phyloP scores from a whole-genome alignment of 2,329 filamentous ascomycete genomes.

The Cryoendolithus antarcticus region DNA sequence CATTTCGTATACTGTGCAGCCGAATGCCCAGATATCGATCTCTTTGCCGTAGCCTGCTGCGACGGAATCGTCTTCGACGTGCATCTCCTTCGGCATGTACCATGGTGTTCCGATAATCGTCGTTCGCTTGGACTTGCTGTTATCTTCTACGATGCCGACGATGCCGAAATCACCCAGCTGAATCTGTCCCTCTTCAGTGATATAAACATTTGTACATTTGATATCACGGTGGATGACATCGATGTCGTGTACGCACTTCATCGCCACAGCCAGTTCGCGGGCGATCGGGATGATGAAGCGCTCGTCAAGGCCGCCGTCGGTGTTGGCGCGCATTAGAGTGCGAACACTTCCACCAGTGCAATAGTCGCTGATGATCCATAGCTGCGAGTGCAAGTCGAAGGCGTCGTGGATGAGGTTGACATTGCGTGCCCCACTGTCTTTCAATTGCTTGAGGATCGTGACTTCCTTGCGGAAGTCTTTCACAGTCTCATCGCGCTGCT shows the following conservation, averaged over 20 bases:
- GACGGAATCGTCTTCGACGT: slow-evolving; percentile 21
- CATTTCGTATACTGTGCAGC: slow-evolving; percentile 69
- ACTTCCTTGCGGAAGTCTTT: slow-evolving; percentile 49
- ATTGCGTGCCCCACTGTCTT: slow-evolving; percentile 62
- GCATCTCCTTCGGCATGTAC: slow-evolving; percentile 74
- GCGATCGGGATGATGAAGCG: slow-evolving; percentile 53
- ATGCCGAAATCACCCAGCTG: slow-evolving; percentile 81
- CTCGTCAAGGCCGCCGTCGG: slow-evolving; percentile 37
- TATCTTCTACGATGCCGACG: slow-evolving; percentile 58
- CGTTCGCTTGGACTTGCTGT: slow-evolving; percentile 57
- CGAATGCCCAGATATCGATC: slow-evolving; percentile 73
- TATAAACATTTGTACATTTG: slow-evolving; percentile 64
- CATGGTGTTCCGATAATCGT: slow-evolving; percentile 74
- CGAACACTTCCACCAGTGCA: slow-evolving; percentile 72
- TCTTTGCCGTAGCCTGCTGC: slow-evolving; percentile 33
- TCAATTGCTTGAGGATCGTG: slow-evolving; percentile 56
- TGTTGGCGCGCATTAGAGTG: slow-evolving; percentile 43
- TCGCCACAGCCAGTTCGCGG: slow-evolving; percentile 48
- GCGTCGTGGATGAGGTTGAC: slow-evolving; percentile 74
- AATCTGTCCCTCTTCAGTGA: slow-evolving; percentile 63
- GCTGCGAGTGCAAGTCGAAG: slow-evolving; percentile 61
- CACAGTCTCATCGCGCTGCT: slow-evolving; percentile 53
- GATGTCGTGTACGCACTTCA: slow-evolving; percentile 52
- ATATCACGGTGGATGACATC: slow-evolving; percentile 55
- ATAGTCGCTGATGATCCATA: slow-evolving; percentile 84